These are phyloP conservation scores for Beta corolliflora DNA, from an alignment of 179 eudicot genomes.

Conservation along the genomic window DNA sequence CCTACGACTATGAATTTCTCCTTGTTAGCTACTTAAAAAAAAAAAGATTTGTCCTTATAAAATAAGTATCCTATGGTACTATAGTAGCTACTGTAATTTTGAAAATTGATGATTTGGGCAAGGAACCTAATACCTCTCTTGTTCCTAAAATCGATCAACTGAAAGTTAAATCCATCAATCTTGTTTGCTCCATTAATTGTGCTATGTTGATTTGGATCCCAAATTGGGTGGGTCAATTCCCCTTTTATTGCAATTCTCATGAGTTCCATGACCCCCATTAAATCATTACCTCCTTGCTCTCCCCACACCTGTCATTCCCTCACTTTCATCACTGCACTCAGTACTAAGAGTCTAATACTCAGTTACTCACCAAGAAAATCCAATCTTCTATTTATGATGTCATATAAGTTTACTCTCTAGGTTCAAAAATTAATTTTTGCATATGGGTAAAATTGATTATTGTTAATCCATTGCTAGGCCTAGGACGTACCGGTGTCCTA, in stretches of 20 bases:
- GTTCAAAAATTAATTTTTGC: no score
- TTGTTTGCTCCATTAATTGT: slow-evolving; percentile 35
- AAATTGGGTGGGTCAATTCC: slow-evolving; percentile 24
- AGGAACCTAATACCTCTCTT: slow-evolving; percentile 16
- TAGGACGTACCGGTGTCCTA: no score
- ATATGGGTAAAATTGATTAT: no score
- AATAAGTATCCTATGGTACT: not conserved
- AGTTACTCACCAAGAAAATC: no score
- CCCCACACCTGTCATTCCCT: not conserved
- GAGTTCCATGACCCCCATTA: slow-evolving; percentile 19
- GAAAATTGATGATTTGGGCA: not conserved
- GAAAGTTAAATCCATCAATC: not conserved
- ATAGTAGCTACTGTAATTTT: slow-evolving; percentile 1
- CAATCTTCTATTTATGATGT: no score
- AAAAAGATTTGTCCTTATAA: not conserved
- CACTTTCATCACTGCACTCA: not conserved
- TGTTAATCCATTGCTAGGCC: no score
- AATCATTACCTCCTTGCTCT: not conserved
- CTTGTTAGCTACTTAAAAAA: no score
- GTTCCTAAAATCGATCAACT: slow-evolving; percentile 13
- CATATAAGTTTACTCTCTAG: no score
- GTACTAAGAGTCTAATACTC: no score
- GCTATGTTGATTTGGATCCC: slow-evolving; percentile 35
- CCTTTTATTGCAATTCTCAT: slow-evolving; percentile 16
- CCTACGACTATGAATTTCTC: no score